Evolutionary conservation across 2,329 filamentous ascomycete genomes (phyloP).

Genomic region (Exserohilum turcica): DNA sequence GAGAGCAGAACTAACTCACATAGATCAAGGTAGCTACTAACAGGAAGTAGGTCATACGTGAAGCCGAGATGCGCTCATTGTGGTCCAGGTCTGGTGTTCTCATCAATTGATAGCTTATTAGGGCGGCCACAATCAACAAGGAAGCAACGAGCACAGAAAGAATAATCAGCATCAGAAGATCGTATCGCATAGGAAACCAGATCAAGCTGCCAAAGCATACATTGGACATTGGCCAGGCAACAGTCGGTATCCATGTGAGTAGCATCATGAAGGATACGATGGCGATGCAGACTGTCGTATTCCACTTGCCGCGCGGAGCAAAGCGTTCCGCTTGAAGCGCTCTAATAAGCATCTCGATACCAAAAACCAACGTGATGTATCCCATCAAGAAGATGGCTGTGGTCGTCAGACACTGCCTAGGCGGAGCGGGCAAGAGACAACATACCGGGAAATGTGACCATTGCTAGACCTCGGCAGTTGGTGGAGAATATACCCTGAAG

Average conservation of each 20-base stretch:
- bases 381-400: constrained; percentile 70
- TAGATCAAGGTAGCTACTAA: constrained; percentile 61
- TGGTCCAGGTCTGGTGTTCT: constrained; percentile 61
- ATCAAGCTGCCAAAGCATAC: constrained; percentile 71
- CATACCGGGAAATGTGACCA: constrained; percentile 49
- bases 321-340: constrained; percentile 63
- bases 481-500: constrained; percentile 46
- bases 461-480: constrained; percentile 43
- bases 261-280: constrained; percentile 59
- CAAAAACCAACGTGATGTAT: constrained; percentile 69
- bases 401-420: constrained; percentile 20
- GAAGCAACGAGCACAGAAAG: constrained; percentile 58
- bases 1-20: constrained; percentile 50
- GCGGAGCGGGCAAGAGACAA: not conserved
- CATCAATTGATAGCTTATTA: constrained; percentile 64
- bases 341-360: constrained; percentile 64
- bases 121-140: constrained; percentile 57
- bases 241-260: constrained; percentile 63
- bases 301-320: constrained; percentile 64
- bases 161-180: constrained; percentile 62
- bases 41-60: constrained; percentile 72
- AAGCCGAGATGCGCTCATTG: constrained; percentile 66
- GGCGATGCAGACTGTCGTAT: constrained; percentile 61
- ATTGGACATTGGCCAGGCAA: constrained; percentile 60
- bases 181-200: constrained; percentile 68